These are phyloP conservation scores for Phytophthora pistaciae DNA, from an alignment of 352 stramenopile genomes.

Conservation along the genomic window DNA sequence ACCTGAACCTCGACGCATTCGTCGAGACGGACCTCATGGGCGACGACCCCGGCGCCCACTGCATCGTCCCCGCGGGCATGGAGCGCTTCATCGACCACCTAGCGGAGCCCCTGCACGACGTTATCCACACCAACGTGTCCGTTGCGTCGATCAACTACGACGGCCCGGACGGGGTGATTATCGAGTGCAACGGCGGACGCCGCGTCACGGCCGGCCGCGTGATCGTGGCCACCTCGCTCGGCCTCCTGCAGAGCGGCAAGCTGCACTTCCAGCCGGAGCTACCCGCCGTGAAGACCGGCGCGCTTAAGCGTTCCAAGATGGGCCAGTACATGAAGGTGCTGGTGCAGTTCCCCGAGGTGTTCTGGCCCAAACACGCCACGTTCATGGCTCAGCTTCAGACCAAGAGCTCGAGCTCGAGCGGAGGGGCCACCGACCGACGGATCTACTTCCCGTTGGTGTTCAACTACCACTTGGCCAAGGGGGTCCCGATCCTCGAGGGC, in stretches of 20 bases:
- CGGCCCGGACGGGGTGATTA: slow-evolving; percentile 33
- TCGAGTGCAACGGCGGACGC: slow-evolving; percentile 44
- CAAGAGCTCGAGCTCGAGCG: slow-evolving; percentile 1
- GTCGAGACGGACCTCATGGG: slow-evolving; percentile 41
- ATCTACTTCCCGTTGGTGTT: slow-evolving; percentile 71
- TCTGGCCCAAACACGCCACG: slow-evolving; percentile 60
- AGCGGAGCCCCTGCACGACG: slow-evolving; percentile 35
- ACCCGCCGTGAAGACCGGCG: slow-evolving; percentile 49
- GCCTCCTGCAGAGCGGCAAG: slow-evolving; percentile 54
- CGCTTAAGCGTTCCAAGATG: slow-evolving; percentile 66
- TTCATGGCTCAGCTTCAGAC: slow-evolving; percentile 56
- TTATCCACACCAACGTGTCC: slow-evolving; percentile 47
- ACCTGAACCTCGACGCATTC: slow-evolving; percentile 43
- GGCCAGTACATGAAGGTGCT: slow-evolving; percentile 81
- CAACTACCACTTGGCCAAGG: slow-evolving; percentile 67
- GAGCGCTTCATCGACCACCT: slow-evolving; percentile 61
- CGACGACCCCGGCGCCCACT: slow-evolving; percentile 63
- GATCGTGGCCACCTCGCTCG: slow-evolving; percentile 66
- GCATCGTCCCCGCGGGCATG: slow-evolving; percentile 61
- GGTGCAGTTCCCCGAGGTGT: slow-evolving; percentile 73
- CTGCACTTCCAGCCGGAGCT: slow-evolving; percentile 65
- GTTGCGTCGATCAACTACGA: slow-evolving; percentile 44
- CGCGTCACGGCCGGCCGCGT: slow-evolving; percentile 49
- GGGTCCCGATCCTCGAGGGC: slow-evolving; percentile 60
- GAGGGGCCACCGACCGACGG: slow-evolving; percentile 14